Evolutionary conservation across 805 yeast species (phyloP), one percentile per base, ranked within the genome.

Genomic region (Cyberlindnera xishuangbannaensis): DNA sequence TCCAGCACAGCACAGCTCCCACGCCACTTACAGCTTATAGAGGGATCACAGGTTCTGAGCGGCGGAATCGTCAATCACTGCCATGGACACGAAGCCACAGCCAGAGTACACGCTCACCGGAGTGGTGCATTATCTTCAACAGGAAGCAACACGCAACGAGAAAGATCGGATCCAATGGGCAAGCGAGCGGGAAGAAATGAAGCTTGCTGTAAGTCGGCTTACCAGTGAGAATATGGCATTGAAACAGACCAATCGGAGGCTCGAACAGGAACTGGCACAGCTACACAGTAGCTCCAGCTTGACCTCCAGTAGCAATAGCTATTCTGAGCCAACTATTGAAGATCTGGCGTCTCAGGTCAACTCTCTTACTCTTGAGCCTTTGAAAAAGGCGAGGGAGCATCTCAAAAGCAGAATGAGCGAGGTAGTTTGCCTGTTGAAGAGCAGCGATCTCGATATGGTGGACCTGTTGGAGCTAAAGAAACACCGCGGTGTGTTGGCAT

Each of bases 131-230:
- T 77, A 71, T 41, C 61, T 77, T 47, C 83, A 77, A 49, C 59
- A 70, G 16, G 82, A 77, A 45, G 76, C 76, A 67, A 75, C 77
- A 34, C 67, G 65, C 38, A 73, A 71, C 50, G 83, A 77, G 50
- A 67, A 74, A 34, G 76, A 73, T 43, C 59, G 78, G 31, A 71
- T 76, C 33, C 69, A 69, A 27, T 76, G 79, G 78, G 77, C 71
- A 38, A 56, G 74, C 32, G 82, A 76, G 48, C 61, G 69, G 23
- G 73, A 76, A 14, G 82, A 76, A 46, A 71, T 76, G 78, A 71
- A 65, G 53, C 61, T 66, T 18, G 51, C 59, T 20, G 69, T 76
- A 29, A 66, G 74, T 4, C 62, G 61, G 30, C 55, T 76, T 14
- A 78, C 74, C 43, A 69, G 76, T 24, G 79, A 75, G 41, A 72